These are phyloP conservation scores for Cornus florida DNA, from an alignment of 148 eudicot species.

Conservation along the genomic window DNA sequence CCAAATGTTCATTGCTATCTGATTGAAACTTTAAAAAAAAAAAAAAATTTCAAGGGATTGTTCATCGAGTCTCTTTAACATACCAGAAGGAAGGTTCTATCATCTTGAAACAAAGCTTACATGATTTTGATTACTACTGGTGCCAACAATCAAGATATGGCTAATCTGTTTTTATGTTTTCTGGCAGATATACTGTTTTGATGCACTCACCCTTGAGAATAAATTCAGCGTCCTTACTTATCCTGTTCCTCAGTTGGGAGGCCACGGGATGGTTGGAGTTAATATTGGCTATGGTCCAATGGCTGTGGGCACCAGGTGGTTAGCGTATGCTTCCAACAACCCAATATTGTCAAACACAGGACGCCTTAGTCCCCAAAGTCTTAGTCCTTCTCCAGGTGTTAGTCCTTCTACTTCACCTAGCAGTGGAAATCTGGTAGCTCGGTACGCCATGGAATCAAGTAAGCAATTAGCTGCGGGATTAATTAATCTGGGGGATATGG, in stretches of 20 bases:
- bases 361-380: constrained; percentile 85
- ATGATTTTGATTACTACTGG: neutral
- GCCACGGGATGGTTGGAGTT: constrained; percentile 62
- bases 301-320: constrained; percentile 95
- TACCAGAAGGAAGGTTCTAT: neutral
- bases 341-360: constrained; percentile 77
- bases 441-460: constrained; percentile 94
- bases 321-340: constrained; percentile 86
- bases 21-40: too few species aligned
- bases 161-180: constrained; percentile 7
- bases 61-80: too few species aligned
- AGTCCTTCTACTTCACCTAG: constrained; percentile 97
- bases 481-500: constrained; percentile 81
- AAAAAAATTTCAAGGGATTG: too few species aligned
- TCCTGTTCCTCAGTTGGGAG: constrained; percentile 80
- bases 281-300: constrained; percentile 93
- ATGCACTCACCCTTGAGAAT: constrained; percentile 83
- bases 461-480: constrained; percentile 87
- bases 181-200: constrained; percentile 93
- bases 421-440: constrained; percentile 73
- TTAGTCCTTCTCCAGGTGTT: constrained; percentile 78
- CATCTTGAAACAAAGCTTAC: neutral
- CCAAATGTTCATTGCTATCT: too few species aligned
- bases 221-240: constrained; percentile 90
- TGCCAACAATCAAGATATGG: neutral